Percentiles rank a stretch among this genome's conserved stretches.
These are phyloP conservation scores for Phaeosphaeria sp. DNA, from an alignment of 2,329 filamentous ascomycete genomes.

Conservation along the genomic window DNA sequence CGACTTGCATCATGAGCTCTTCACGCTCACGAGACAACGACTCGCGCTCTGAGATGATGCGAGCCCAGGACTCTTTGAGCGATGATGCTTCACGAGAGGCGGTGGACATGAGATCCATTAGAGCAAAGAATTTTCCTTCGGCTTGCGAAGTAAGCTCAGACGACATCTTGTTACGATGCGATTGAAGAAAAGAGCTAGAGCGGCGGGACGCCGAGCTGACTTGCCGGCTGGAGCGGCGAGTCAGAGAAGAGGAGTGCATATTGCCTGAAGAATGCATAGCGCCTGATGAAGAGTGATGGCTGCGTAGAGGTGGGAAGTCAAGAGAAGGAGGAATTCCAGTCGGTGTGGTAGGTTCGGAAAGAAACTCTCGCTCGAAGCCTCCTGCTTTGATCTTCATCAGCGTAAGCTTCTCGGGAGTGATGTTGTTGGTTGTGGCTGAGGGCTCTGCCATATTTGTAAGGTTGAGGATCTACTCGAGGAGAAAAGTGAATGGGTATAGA, in stretches of 20 bases:
- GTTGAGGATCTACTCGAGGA: not conserved
- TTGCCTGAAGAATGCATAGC: conserved; percentile 7
- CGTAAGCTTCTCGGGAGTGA: conserved; percentile 30
- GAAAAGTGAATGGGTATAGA: not conserved
- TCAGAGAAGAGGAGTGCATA: conserved; percentile 6
- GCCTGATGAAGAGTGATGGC: conserved; percentile 6
- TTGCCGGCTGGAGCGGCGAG: conserved; percentile 23
- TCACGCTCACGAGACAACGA: conserved; percentile 25
- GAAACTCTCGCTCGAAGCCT: conserved; percentile 25
- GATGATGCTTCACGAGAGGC: conserved; percentile 32
- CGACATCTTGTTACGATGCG: conserved; percentile 33
- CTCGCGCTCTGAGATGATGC: conserved; percentile 35
- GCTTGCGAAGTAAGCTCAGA: conserved; percentile 32
- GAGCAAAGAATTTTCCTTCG: conserved; percentile 34
- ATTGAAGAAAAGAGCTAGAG: conserved; percentile 28
- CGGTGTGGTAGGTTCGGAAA: conserved; percentile 30
- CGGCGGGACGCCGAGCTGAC: conserved; percentile 23
- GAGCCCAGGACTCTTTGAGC: conserved; percentile 32
- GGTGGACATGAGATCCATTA: conserved; percentile 36
- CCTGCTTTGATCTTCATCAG: conserved; percentile 30
- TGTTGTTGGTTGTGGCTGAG: conserved; percentile 7
- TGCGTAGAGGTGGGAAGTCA: conserved; percentile 4
- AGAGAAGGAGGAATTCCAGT: conserved; percentile 18
- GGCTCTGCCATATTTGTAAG: not conserved
- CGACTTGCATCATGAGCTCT: conserved; percentile 24